Base-by-base conservation (phyloP, 2,329 filamentous ascomycete species). In the Colletotrichum sp. region DNA sequence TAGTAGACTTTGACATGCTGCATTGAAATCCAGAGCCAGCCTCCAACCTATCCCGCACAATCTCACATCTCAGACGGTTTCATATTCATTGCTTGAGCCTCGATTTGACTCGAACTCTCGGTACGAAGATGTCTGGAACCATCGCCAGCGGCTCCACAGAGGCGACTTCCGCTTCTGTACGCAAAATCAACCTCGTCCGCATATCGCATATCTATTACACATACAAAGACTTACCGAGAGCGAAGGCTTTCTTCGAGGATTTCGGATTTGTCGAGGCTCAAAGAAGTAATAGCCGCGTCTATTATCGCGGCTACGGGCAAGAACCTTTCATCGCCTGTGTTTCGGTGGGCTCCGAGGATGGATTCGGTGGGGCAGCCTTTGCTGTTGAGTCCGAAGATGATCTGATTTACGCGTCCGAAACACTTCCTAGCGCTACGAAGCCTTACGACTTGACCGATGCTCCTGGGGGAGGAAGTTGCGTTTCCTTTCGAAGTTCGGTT, bases 271-370 rank as follows among this genome's bases (percentile, higher is more conserved):
- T 79, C 43, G 83, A 86, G 78, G 80, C 81, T 9, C 83, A 84
- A 74, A 81, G 80, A 67, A 78, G 81, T 3, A 85, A 84, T 30
- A 83, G 87, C 61, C 86, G 84, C 72, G 88, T 90, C 36, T 93
- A 90, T 84, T 92, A 89, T 81, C 88, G 90, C 48, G 92, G 92
- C 21, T 93, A 92, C 79, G 91, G 92, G 13, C 83, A 83, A 9
- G 91, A 93, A 78, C 90, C 91, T 13, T 93, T 91, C 80, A 84
- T 92, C 4, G 86, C 93, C 60, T 91, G 90, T 77, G 87, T 90
- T 63, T 85, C 86, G 74, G 84, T 85, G 64, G 86, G 88, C 3
- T 79, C 82, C 67, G 82, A 86, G 80, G 84, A 89, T 73, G 83
- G 86, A 71, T 94, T 93, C 79, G 86, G 88, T 9, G 92, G 92